phyloP scores from a whole-genome alignment of 495 filamentous ascomycete genomes.

The Daldinia grandis region DNA sequence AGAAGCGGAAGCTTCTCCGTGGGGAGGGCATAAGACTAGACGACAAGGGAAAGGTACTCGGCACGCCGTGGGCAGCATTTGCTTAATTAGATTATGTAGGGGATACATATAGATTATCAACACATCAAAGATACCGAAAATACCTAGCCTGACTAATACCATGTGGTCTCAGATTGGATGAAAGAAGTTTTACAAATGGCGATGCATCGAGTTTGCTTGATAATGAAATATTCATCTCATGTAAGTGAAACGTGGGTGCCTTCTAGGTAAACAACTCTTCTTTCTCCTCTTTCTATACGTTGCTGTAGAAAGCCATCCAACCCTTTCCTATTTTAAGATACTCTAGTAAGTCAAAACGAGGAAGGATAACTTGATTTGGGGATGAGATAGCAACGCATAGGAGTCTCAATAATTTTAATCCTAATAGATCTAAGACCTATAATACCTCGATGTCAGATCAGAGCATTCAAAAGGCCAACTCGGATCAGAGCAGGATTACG shows the following conservation, averaged over 20 bases:
- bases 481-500: neutral
- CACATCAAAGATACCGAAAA: neutral
- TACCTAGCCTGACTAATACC: neutral
- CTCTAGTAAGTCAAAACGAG: no score
- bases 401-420: neutral
- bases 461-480: neutral
- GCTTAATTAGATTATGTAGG: conserved; percentile 2
- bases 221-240: neutral
- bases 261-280: no score
- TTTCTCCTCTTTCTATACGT: neutral
- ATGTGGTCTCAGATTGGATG: neutral
- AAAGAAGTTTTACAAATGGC: neutral
- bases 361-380: neutral
- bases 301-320: neutral
- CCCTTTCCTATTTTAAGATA: no score
- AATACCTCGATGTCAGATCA: neutral
- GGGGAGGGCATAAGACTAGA: conserved; percentile 55
- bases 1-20: conserved; percentile 53
- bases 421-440: no score
- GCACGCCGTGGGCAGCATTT: conserved; percentile 56
- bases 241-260: neutral
- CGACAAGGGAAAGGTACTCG: conserved; percentile 49
- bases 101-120: no score
- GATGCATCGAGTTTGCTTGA: neutral
- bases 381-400: neutral